Evolutionary conservation across 306 rosid genomes (phyloP).

Genomic region (Cotoneaster glaucophyllus): DNA sequence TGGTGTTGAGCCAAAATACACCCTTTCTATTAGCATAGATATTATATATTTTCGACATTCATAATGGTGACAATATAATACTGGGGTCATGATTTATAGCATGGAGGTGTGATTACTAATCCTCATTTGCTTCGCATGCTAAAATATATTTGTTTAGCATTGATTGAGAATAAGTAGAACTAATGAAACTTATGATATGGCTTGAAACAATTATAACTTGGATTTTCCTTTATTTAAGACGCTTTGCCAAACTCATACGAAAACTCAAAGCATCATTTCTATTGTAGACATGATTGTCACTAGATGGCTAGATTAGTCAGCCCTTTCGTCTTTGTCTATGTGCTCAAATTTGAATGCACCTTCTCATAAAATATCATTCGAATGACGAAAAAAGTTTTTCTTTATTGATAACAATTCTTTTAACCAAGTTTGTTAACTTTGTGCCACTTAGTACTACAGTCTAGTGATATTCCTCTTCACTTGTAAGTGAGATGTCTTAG

Average conservation of each 20-base stretch:
- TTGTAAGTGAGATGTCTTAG: too few relatives aligned
- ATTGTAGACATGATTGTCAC: too few relatives aligned
- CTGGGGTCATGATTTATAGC: neutral
- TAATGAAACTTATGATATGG: neutral
- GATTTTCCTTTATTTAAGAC: neutral
- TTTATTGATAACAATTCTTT: too few relatives aligned
- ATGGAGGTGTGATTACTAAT: neutral
- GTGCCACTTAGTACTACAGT: too few relatives aligned
- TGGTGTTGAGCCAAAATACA: too few relatives aligned
- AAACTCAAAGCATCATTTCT: neutral
- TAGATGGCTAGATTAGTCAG: too few relatives aligned
- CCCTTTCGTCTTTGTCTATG: too few relatives aligned
- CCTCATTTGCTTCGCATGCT: neutral
- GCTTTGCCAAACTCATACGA: neutral
- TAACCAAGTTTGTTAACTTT: too few relatives aligned
- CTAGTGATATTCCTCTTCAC: too few relatives aligned
- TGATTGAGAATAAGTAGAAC: neutral
- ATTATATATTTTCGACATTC: neutral
- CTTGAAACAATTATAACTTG: neutral
- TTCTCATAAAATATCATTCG: too few relatives aligned
- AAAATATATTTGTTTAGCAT: neutral
- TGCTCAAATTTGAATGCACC: too few relatives aligned
- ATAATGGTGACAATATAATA: neutral
- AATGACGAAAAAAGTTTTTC: too few relatives aligned
- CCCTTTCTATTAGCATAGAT: neutral